These are phyloP conservation scores for Cladorrhinum sp. DNA, from an alignment of 2,329 filamentous ascomycete genomes.

Conservation along the genomic window DNA sequence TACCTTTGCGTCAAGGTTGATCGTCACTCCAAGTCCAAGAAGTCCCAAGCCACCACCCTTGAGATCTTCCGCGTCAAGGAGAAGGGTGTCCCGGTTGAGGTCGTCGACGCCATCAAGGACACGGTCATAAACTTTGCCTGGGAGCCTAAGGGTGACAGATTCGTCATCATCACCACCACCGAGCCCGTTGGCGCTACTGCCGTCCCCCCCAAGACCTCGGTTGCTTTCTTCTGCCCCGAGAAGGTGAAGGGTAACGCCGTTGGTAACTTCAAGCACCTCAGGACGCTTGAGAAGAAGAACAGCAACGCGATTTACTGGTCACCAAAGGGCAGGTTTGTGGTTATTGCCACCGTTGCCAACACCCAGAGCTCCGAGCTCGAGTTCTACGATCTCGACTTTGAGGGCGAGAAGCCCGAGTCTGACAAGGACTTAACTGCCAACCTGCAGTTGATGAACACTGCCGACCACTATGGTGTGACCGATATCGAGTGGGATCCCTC, in stretches of 20 bases:
- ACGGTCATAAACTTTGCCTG: constrained; percentile 99
- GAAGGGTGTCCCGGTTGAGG: constrained; percentile 97
- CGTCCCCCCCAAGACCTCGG: constrained; percentile 88
- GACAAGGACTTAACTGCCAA: constrained; percentile 95
- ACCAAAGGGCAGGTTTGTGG: constrained; percentile 88
- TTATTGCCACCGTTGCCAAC: constrained; percentile 89
- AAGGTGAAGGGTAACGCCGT: constrained; percentile 77
- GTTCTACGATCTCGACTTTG: constrained; percentile 97
- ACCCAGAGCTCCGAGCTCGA: constrained; percentile 93
- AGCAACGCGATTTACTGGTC: constrained; percentile 99
- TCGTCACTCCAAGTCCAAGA: constrained; percentile 98
- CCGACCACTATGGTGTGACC: constrained; percentile 95
- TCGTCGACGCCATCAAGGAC: constrained; percentile 96
- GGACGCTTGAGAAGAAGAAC: constrained; percentile 97
- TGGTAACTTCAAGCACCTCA: constrained; percentile 95
- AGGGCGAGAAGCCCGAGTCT: constrained; percentile 89
- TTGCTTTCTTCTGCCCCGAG: constrained; percentile 95
- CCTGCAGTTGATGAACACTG: constrained; percentile 88
- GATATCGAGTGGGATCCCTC: constrained; percentile 98
- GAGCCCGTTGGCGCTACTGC: constrained; percentile 76
- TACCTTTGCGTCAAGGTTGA: constrained; percentile 99
- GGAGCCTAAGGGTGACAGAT: constrained; percentile 97
- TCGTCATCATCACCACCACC: constrained; percentile 92
- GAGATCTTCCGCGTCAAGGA: constrained; percentile 98
- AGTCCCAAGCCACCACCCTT: constrained; percentile 92